phyloP scores from a whole-genome alignment of 2,329 filamentous ascomycete genomes.

The Rhynchosporium graminicola region DNA sequence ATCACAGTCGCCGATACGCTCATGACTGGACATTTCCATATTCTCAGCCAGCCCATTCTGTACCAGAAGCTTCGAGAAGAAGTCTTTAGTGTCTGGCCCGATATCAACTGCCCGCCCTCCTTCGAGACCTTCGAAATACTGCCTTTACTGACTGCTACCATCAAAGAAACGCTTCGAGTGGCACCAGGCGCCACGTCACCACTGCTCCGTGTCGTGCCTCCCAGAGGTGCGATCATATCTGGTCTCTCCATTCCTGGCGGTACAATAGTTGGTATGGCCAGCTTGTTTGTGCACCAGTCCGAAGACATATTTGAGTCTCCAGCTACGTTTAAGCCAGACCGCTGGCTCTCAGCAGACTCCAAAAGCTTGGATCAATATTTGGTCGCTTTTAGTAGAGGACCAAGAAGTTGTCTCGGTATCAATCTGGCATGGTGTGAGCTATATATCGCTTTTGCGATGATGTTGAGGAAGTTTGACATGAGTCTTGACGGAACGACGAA shows the following conservation, averaged over 20 bases:
- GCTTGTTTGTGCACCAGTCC: conserved; percentile 31
- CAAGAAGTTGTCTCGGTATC: conserved; percentile 44
- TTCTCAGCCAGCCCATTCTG: conserved; percentile 42
- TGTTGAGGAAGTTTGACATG: conserved; percentile 40
- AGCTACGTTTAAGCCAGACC: conserved; percentile 28
- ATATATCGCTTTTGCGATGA: conserved; percentile 39
- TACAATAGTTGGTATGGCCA: conserved; percentile 40
- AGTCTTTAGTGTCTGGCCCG: conserved; percentile 43
- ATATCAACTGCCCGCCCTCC: conserved; percentile 37
- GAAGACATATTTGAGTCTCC: conserved; percentile 31
- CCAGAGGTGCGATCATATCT: conserved; percentile 60
- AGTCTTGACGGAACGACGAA: conserved; percentile 36
- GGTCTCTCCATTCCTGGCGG: conserved; percentile 63
- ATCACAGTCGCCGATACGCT: conserved; percentile 48
- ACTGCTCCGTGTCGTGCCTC: conserved; percentile 70
- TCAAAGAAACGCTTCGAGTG: conserved; percentile 77
- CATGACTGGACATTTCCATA: conserved; percentile 45
- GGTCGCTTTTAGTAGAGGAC: conserved; percentile 48
- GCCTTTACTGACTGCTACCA: conserved; percentile 42
- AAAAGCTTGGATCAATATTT: conserved; percentile 29
- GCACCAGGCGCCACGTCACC: conserved; percentile 72
- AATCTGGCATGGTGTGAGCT: conserved; percentile 38
- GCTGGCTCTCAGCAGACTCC: conserved; percentile 28
- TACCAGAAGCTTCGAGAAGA: conserved; percentile 44
- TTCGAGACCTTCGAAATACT: conserved; percentile 43